A percentile compares a stretch with the other conserved stretches of the same genome.
These are phyloP conservation scores for Suhomyces kilbournensis DNA, from an alignment of 805 yeast species.

Conservation along the genomic window DNA sequence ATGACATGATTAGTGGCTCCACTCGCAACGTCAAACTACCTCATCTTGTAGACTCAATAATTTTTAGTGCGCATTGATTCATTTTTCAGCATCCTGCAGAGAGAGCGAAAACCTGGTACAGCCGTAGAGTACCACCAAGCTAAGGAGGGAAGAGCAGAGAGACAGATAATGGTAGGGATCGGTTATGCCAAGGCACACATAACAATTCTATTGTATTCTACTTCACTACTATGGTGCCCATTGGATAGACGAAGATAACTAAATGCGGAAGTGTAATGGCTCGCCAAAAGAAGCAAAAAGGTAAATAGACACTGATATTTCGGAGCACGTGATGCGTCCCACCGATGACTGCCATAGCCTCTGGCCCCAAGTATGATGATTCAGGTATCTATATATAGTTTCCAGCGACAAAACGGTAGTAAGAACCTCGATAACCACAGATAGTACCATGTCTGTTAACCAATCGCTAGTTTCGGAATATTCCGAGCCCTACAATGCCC, in stretches of 20 bases:
- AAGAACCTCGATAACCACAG: not conserved
- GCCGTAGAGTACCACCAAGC: not conserved
- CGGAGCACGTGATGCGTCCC: not conserved
- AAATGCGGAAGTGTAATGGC: not conserved
- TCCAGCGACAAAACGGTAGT: not conserved
- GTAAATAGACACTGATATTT: not conserved
- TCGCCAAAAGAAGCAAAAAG: not conserved
- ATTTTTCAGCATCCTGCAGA: not conserved
- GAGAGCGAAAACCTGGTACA: not conserved
- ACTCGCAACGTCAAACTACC: not conserved
- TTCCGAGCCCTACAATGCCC: constrained; percentile 6
- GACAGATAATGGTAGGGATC: not conserved
- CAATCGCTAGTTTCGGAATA: not conserved
- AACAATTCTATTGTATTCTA: not conserved
- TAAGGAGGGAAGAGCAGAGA: not conserved
- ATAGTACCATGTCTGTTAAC: not conserved
- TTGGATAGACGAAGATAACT: not conserved
- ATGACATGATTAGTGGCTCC: constrained; percentile 45
- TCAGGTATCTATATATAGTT: not conserved
- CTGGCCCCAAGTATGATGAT: not conserved
- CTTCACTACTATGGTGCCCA: not conserved
- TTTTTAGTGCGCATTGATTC: not conserved
- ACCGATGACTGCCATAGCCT: constrained; percentile 1
- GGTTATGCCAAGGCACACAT: not conserved
- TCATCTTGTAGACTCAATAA: not conserved